A percentile compares a stretch with the other conserved stretches of the same genome.
Conservation (phyloP, 257 asterid species). For the Leptodermis oblonga region DNA sequence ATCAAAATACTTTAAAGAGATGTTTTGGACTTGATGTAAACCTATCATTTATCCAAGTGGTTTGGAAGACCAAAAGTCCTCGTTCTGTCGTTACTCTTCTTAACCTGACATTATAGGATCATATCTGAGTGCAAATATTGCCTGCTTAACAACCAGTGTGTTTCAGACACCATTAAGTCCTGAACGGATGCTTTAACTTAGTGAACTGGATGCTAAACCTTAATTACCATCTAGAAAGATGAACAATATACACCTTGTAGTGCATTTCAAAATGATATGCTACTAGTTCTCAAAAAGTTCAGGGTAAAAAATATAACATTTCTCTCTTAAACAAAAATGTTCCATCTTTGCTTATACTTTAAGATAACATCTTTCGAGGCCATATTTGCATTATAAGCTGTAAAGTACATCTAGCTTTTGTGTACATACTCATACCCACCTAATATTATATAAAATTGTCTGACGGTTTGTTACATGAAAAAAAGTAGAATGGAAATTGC, state of each 20-base stretch:
- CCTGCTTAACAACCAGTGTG: neutral
- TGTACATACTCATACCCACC: neutral
- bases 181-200: neutral
- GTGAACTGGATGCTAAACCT: neutral
- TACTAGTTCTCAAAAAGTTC: neutral
- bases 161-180: neutral
- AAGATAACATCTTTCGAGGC: too few species aligned
- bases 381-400: too few species aligned
- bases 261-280: neutral
- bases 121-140: neutral
- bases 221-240: neutral
- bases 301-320: too few species aligned
- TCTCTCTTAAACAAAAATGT: too few species aligned
- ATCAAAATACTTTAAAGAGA: neutral
- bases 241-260: neutral
- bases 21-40: neutral
- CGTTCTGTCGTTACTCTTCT: neutral
- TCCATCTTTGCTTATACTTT: too few species aligned
- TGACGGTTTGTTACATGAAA: neutral
- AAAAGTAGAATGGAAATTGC: neutral
- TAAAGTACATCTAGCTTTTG: too few species aligned
- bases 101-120: neutral
- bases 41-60: neutral
- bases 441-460: neutral
- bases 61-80: neutral